Evolutionary conservation across 768 basidiomycete species (phyloP), one percentile per base, ranked within the genome.

Genomic region (Rhodotorula taiwanensis): DNA sequence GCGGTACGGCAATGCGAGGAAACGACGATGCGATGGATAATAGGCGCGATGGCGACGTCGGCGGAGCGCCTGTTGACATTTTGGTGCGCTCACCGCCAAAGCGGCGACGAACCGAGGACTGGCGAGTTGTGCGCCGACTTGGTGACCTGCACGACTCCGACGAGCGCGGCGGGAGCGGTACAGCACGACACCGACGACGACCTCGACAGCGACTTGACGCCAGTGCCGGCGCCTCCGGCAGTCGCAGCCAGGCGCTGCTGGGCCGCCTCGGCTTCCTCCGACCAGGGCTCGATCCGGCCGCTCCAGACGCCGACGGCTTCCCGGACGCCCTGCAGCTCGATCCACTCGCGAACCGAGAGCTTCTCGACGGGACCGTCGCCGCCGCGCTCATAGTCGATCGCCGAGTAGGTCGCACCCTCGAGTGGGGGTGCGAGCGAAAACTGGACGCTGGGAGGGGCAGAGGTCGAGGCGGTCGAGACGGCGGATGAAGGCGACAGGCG

Each of bases 351-450:
- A n/a, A 67, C 59, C 49, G 60, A 62, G 36, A 67, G 50, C 50
- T 67, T 67, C 58, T 67, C 66, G 36, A 67, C 66, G 13, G 61
- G 66, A 4, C 51, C 50, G 33, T 67, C 61, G 13, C 66, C 66
- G 25, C 55, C 36, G 4, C 66, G 47, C 44, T 42, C 39, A 54
- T 67, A 67, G 39, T 55, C 61, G 20, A 10, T 6, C 13, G 54
- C n/a, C 14, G 66, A 67, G 39, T 62, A 60, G 5, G 66, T 67
- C 30, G 50, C 14, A 34, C 52, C 39, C 11, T 52, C 44, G 4
- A 33, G 31, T 0, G 66, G 66, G 14, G 60, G 60, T 3, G 52
- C 61, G 34, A 27, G 42, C 4, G 66, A 59, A 58, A 67, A 67
- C 8, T 49, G 23, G 45, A 66, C 60, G 11, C 54, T 55, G 20